Evolutionary conservation across 2,329 filamentous ascomycete genomes (phyloP), one percentile per base, ranked within the genome.

Genomic region (Periconia macrospinosa): DNA sequence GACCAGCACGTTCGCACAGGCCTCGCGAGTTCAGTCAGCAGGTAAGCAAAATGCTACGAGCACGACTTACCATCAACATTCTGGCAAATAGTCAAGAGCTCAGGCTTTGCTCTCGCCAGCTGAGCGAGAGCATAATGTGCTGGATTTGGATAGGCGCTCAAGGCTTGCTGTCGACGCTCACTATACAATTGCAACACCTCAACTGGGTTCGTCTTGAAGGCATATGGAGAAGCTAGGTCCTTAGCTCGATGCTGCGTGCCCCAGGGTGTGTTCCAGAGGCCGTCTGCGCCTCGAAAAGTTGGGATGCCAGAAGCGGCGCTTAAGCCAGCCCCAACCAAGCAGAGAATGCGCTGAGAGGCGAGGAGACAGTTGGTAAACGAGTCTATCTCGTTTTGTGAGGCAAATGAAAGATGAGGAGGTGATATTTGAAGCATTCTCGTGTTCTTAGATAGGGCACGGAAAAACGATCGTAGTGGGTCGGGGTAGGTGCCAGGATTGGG

Each of bases 61-160:
- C 23, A 27, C 44, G 14, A n/a, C n/a, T n/a, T 49, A 58, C 56
- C 53, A 55, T 58, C 56, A 8, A 58, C 56, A 53, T 58, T 58
- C 33, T 58, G 53, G 40, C 49, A 53, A 6, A 58, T 30, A 51
- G 56, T 58, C 18, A 58, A 17, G 53, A 53, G 56, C 37, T 41
- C 51, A 27, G 40, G 37, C 42, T 55, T 50, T 43, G 45, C 42
- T 15, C 37, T 47, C 43, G 52, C 55, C 19, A 55, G 47, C 17
- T 43, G 47, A 44, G 50, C 55, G 20, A 58, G 13, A 17, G 52
- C 55, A 47, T 51, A 35, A 50, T 58, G 55, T 44, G 52, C 55
- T 40, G 55, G 40, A 44, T 58, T 58, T 41, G 55, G 55, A 27
- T 47, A 37, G 30, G 55, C 52, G n/a, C 41, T 45, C 20, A 58